phyloP scores from a whole-genome alignment of 2,329 filamentous ascomycete species.

The Apiospora phragmitis region DNA sequence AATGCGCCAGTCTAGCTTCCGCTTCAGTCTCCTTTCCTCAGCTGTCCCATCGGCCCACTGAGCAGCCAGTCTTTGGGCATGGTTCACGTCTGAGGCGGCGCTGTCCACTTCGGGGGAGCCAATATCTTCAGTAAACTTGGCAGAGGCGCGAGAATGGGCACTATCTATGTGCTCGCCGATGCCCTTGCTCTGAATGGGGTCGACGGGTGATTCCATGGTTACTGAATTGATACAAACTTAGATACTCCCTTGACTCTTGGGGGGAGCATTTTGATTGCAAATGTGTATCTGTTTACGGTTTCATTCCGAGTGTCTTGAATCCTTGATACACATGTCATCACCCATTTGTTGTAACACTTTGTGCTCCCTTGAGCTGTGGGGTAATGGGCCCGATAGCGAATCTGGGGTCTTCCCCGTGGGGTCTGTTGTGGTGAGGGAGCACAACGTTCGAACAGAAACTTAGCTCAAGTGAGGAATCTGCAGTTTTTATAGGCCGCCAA shows the following conservation, averaged over 20 bases:
- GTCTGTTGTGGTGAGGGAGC: not conserved
- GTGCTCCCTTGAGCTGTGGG: not conserved
- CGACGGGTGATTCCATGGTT: not conserved
- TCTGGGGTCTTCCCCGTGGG: not conserved
- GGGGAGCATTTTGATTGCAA: not conserved
- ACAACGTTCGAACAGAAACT: not conserved
- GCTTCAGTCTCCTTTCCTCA: slow-evolving; percentile 12
- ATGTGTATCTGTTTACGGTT: too few relatives aligned
- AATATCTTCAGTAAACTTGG: not conserved
- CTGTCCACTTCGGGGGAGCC: not conserved
- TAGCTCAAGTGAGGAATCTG: not conserved
- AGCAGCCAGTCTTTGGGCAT: slow-evolving; percentile 11
- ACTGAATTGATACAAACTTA: not conserved
- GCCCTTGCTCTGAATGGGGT: not conserved
- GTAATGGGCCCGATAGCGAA: not conserved
- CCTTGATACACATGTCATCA: not conserved
- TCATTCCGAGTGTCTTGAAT: not conserved
- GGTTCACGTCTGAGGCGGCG: not conserved
- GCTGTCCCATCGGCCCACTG: slow-evolving; percentile 7
- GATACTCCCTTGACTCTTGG: not conserved
- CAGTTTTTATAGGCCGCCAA: not conserved
- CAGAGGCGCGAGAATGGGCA: not conserved
- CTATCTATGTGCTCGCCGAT: not conserved
- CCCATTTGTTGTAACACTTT: not conserved
- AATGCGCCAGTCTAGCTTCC: slow-evolving; percentile 16